Percentiles rank a stretch among this genome's conserved stretches.
These are phyloP conservation scores for Aristolochia fimbriata DNA, from an alignment of 164 flowering plant species.

Conservation along the genomic window DNA sequence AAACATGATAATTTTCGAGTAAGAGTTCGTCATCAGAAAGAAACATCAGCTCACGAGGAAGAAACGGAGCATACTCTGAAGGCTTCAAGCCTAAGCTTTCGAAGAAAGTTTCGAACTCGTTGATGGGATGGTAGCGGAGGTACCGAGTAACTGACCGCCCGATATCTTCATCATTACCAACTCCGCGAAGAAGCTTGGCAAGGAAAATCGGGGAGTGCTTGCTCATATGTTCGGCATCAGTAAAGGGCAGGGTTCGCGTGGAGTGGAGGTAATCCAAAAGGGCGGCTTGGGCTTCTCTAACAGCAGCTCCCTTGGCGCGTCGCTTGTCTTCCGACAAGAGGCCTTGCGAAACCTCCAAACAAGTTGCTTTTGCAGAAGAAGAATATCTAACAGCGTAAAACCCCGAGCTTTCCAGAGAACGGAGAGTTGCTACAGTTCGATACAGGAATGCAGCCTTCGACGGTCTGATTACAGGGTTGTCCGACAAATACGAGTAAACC, in stretches of 20 bases:
- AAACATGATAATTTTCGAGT: conserved; percentile 46
- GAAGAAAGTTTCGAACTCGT: conserved; percentile 83
- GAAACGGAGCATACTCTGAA: conserved; percentile 23
- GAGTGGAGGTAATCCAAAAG: conserved; percentile 57
- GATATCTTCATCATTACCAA: conserved; percentile 23
- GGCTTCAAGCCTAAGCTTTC: conserved; percentile 75
- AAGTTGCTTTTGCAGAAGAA: not conserved
- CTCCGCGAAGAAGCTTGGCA: conserved; percentile 25
- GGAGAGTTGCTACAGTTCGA: not conserved
- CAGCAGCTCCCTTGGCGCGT: not conserved
- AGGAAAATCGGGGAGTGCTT: conserved; percentile 56
- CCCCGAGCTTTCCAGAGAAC: not conserved
- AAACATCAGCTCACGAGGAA: conserved; percentile 49
- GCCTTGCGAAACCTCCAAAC: not conserved
- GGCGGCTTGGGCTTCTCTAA: conserved; percentile 39
- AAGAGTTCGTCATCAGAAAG: conserved; percentile 47
- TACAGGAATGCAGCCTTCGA: not conserved
- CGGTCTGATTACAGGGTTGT: not conserved
- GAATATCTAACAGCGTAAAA: not conserved
- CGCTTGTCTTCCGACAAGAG: not conserved
- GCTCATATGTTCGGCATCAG: conserved; percentile 65
- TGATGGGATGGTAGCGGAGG: conserved; percentile 63
- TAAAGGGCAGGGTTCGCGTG: conserved; percentile 46
- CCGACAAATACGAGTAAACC: not conserved
- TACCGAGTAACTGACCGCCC: conserved; percentile 31